A percentile compares a stretch with the other conserved stretches of the same genome.
Conservation (phyloP, 1,139 yeast genomes). For the Candida dubliniensis region DNA sequence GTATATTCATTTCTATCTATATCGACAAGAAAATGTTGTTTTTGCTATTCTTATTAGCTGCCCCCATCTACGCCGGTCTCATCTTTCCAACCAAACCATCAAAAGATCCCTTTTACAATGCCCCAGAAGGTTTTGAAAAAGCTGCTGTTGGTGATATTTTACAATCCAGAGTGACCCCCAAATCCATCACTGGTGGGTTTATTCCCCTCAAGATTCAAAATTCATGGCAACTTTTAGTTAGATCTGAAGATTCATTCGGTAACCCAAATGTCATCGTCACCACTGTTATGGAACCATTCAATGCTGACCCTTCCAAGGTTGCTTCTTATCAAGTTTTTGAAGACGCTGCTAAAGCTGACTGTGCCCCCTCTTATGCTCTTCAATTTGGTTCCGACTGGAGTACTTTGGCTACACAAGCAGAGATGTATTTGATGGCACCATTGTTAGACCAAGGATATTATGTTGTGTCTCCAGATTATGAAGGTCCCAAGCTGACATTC, state of each 20-base stretch:
- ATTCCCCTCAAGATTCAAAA: conserved; percentile 19
- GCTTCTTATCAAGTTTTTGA: conserved; percentile 19
- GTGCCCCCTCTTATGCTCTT: conserved; percentile 14
- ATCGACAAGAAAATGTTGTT: too few relatives aligned
- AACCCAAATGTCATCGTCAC: conserved; percentile 32
- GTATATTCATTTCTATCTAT: too few relatives aligned
- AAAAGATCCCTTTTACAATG: conserved; percentile 22
- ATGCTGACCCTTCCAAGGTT: conserved; percentile 23
- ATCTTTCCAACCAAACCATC: conserved; percentile 8
- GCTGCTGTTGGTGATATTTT: conserved; percentile 22
- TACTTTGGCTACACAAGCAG: conserved; percentile 15
- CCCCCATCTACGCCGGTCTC: not conserved
- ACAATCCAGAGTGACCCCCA: conserved; percentile 23
- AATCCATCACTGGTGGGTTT: conserved; percentile 16
- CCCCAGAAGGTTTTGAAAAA: conserved; percentile 23
- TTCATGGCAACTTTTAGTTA: conserved; percentile 32
- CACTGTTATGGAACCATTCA: conserved; percentile 32
- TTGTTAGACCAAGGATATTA: conserved; percentile 33
- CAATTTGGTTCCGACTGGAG: conserved; percentile 11
- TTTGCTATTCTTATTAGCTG: not conserved
- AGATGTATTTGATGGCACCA: conserved; percentile 26
- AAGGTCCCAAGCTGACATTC: conserved; percentile 31
- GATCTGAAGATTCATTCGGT: conserved; percentile 33
- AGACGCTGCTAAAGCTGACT: conserved; percentile 14
- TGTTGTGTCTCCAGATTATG: conserved; percentile 36